A percentile compares a stretch with the other conserved stretches of the same genome.
Conservation (phyloP, 805 yeast species). For the Limtongia smithiae region DNA sequence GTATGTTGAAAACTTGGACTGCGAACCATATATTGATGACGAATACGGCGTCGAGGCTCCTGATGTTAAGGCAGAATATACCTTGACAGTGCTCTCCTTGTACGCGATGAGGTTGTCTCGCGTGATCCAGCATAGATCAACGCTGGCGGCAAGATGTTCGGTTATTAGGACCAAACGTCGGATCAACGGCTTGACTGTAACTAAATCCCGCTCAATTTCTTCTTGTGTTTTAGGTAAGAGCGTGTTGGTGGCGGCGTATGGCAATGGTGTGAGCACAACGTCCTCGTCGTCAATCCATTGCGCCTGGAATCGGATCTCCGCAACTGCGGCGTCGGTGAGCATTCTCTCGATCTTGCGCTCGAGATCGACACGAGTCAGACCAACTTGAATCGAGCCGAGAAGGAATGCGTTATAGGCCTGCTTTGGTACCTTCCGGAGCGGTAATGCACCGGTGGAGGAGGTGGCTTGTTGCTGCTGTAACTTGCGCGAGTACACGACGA, state of each 20-base stretch:
- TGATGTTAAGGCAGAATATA: neutral
- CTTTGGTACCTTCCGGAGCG: conserved; percentile 6
- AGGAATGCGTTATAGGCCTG: conserved; percentile 25
- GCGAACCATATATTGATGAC: neutral
- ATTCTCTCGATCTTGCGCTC: conserved; percentile 16
- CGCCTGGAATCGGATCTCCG: conserved; percentile 12
- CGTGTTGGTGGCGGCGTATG: neutral
- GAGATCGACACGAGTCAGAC: conserved; percentile 20
- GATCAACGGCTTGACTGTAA: conserved; percentile 14
- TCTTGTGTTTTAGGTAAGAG: neutral
- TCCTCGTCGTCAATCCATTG: conserved; percentile 29
- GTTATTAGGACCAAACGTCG: conserved; percentile 1
- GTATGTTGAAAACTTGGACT: conserved; percentile 9
- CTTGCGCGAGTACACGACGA: conserved; percentile 1
- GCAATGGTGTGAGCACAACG: conserved; percentile 18
- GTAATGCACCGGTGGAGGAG: conserved; percentile 5
- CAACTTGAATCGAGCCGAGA: conserved; percentile 21
- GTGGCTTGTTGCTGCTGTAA: neutral
- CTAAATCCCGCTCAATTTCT: conserved; percentile 21
- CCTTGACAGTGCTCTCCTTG: conserved; percentile 9
- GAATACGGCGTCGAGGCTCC: neutral
- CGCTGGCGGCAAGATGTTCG: conserved; percentile 10
- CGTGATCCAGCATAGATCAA: conserved; percentile 26
- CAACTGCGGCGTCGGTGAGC: neutral
- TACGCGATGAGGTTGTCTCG: conserved; percentile 25